These are phyloP conservation scores for Blastocystis sp. DNA, from an alignment of 352 stramenopile species.

Conservation along the genomic window DNA sequence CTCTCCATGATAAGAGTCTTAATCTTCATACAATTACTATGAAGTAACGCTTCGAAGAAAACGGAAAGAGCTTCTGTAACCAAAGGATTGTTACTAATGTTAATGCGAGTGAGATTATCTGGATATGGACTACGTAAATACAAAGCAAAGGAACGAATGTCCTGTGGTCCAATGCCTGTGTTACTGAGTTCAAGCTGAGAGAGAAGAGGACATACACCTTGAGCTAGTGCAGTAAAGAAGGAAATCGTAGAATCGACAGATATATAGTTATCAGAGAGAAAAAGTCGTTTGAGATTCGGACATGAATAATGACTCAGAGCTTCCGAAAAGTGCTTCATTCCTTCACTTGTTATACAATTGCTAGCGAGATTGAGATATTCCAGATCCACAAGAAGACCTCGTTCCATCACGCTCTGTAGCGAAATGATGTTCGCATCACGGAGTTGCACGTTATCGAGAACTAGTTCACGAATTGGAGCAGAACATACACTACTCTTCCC, in stretches of 20 bases:
- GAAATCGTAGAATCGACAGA: neutral
- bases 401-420: neutral
- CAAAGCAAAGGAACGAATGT: neutral
- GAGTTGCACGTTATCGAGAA: neutral
- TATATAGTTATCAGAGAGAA: neutral
- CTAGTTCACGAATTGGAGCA: neutral
- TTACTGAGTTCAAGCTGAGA: neutral
- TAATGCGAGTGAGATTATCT: slow-evolving; percentile 25
- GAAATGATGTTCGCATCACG: neutral
- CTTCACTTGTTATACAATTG: neutral
- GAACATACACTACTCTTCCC: no score
- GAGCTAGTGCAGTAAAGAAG: neutral
- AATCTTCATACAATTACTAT: neutral
- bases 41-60: neutral
- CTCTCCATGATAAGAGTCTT: slow-evolving; percentile 11
- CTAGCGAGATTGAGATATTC: neutral
- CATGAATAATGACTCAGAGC: neutral
- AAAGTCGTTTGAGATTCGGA: neutral
- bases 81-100: neutral
- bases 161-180: neutral
- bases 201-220: slow-evolving; percentile 5
- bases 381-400: neutral
- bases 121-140: neutral
- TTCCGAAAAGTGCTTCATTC: neutral
- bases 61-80: neutral